A percentile compares a stretch with the other conserved stretches of the same genome.
These are phyloP conservation scores for Harringtonia lauricola DNA, from an alignment of 2,329 filamentous ascomycete genomes.

Conservation along the genomic window DNA sequence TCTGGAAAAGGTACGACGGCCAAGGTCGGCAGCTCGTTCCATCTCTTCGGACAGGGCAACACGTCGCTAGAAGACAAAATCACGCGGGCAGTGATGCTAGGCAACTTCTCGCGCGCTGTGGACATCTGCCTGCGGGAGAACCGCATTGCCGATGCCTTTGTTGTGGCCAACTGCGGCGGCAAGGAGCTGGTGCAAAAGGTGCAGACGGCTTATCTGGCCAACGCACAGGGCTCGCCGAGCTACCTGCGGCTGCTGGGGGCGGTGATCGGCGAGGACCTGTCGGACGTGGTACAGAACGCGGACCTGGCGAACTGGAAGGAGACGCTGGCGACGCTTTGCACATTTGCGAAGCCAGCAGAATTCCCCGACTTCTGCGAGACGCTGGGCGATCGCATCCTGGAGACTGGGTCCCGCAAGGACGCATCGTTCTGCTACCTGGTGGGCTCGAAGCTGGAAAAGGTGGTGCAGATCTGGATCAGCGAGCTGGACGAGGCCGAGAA, in stretches of 20 bases:
- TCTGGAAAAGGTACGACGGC: conserved; percentile 83
- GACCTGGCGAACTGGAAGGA: conserved; percentile 93
- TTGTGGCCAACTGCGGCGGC: conserved; percentile 94
- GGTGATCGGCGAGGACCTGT: conserved; percentile 91
- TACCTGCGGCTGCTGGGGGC: conserved; percentile 85
- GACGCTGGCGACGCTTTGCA: conserved; percentile 90
- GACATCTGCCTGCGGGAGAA: conserved; percentile 82
- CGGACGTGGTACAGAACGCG: conserved; percentile 96
- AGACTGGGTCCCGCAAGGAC: conserved; percentile 69
- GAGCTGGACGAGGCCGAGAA: conserved; percentile 81
- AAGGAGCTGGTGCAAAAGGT: conserved; percentile 91
- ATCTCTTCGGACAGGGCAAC: conserved; percentile 76
- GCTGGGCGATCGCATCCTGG: conserved; percentile 80
- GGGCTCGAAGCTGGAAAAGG: conserved; percentile 94
- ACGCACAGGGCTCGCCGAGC: conserved; percentile 72
- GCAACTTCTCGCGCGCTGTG: conserved; percentile 81
- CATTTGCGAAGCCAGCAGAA: conserved; percentile 81
- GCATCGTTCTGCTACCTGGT: conserved; percentile 95
- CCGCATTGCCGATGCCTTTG: conserved; percentile 88
- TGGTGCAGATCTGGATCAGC: conserved; percentile 84
- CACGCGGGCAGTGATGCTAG: conserved; percentile 78
- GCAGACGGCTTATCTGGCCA: conserved; percentile 79
- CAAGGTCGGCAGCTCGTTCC: conserved; percentile 71
- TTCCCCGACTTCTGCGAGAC: conserved; percentile 94
- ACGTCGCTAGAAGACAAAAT: conserved; percentile 75